These are phyloP conservation scores for Talaromyces sp. DNA, from an alignment of 2,329 filamentous ascomycete genomes.

Conservation along the genomic window DNA sequence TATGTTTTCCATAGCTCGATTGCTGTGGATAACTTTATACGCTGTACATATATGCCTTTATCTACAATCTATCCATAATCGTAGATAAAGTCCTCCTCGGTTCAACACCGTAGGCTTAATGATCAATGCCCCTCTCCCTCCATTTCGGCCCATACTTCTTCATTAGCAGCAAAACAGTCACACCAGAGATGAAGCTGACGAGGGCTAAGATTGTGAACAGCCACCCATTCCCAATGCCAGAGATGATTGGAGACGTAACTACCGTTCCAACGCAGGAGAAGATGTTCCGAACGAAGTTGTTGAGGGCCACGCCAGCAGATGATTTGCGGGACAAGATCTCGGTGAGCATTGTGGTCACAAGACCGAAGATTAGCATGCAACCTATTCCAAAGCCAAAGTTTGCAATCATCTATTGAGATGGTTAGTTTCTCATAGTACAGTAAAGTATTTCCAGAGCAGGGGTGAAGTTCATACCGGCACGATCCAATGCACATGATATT, in stretches of 20 bases:
- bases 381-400: conserved; percentile 73
- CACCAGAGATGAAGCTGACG: conserved; percentile 57
- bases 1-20: too few relatives aligned
- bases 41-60: background rate
- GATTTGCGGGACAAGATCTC: conserved; percentile 74
- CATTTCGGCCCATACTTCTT: conserved; percentile 59
- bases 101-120: background rate
- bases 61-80: background rate
- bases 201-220: conserved; percentile 63
- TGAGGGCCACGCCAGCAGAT: conserved; percentile 71
- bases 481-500: conserved; percentile 62
- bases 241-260: conserved; percentile 67
- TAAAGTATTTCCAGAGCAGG: background rate
- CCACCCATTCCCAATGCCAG: conserved; percentile 71
- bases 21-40: background rate
- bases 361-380: conserved; percentile 74
- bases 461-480: conserved; percentile 45
- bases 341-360: conserved; percentile 76
- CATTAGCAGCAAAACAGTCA: conserved; percentile 58
- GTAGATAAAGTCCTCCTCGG: background rate
- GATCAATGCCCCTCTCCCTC: conserved; percentile 44
- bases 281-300: conserved; percentile 78
- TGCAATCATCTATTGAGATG: conserved; percentile 50
- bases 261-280: conserved; percentile 69
- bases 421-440: conserved; percentile 3